Evolutionary conservation across 2,329 filamentous ascomycete genomes (phyloP).

Genomic region (Exophiala oligosperma): DNA sequence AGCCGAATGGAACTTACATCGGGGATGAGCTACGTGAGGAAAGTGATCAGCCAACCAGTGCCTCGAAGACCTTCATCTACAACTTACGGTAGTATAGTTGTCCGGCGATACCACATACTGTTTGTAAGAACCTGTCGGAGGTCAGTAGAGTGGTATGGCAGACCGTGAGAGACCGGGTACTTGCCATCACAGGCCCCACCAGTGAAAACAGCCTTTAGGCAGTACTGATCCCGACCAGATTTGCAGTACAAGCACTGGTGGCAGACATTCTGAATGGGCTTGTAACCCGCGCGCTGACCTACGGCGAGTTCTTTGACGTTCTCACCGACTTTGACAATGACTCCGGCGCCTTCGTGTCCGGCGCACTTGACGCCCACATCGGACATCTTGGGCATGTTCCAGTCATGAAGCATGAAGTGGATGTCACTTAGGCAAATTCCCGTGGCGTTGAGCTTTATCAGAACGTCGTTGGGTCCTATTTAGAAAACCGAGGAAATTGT

Average conservation of each 20-base stretch:
- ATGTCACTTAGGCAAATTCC: slow-evolving; percentile 60
- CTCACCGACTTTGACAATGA: slow-evolving; percentile 57
- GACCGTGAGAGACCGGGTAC: slow-evolving; percentile 3
- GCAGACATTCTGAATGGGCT: slow-evolving; percentile 55
- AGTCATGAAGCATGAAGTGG: slow-evolving; percentile 59
- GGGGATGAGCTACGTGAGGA: slow-evolving; percentile 13
- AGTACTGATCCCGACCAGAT: slow-evolving; percentile 56
- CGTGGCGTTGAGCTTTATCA: slow-evolving; percentile 59
- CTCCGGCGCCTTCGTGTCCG: slow-evolving; percentile 59
- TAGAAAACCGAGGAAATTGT: not conserved
- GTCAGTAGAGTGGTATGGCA: not conserved
- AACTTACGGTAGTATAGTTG: slow-evolving; percentile 44
- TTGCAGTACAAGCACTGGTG: slow-evolving; percentile 53
- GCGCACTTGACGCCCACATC: slow-evolving; percentile 46
- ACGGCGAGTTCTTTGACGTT: slow-evolving; percentile 55
- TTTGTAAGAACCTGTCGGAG: slow-evolving; percentile 54
- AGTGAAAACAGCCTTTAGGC: slow-evolving; percentile 46
- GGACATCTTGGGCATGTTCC: slow-evolving; percentile 50
- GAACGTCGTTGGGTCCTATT: slow-evolving; percentile 53
- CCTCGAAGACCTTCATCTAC: not conserved
- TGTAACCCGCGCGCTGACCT: slow-evolving; percentile 55
- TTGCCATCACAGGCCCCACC: slow-evolving; percentile 39
- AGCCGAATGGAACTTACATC: slow-evolving; percentile 14
- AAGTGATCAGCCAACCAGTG: not conserved
- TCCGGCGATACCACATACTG: slow-evolving; percentile 60